Evolutionary conservation across 129 eudicot species (phyloP), one percentile per base, ranked within the genome.

Genomic region (Dittrichia graveolens): DNA sequence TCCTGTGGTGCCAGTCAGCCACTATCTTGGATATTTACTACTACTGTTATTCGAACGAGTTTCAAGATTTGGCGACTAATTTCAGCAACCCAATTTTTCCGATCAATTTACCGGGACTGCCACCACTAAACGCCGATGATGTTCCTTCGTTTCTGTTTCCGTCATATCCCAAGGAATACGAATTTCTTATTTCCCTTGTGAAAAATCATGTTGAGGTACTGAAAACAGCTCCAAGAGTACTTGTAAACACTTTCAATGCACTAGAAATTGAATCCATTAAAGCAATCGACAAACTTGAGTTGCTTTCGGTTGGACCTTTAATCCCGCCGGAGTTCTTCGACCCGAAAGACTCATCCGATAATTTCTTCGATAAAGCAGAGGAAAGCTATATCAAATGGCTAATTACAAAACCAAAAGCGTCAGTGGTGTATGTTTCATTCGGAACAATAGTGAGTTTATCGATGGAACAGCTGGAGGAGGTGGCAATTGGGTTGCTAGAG

Each of bases 1-100:
- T 82, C 2, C 54, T 82, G 0, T 88, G 94, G 90, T 84, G 84
- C 50, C 90, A 88, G 16, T 81, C 94, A 0, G 85, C 90, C 34
- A 46, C 76, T 5, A 47, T 83, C 0, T 71, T 80, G 18, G 80
- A 57, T 53, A 61, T 86, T 10, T 83, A 86, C 55, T 83, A 83
- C 61, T 75, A 74, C 31, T 2, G 31, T 24, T 80, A 78, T 54
- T 81, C 65, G 69, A 64, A 78, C 19, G 86, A 77, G 8, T 66
- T 62, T 37, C 50, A 15, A 10, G 77, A 47, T 5, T 52, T 65
- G 12, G 64, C 84, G 3, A 16, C 35, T 4, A 52, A 31, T 14
- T 47, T 13, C 4, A 48, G 6, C 45, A 63, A 58, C 42, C 74
- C 65, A 19, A 41, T 57, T 6, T 72, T 54, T 52, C 48, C 67